Conservation (phyloP, 2,329 filamentous ascomycete species). For the Nothomitra cinnamomea region DNA sequence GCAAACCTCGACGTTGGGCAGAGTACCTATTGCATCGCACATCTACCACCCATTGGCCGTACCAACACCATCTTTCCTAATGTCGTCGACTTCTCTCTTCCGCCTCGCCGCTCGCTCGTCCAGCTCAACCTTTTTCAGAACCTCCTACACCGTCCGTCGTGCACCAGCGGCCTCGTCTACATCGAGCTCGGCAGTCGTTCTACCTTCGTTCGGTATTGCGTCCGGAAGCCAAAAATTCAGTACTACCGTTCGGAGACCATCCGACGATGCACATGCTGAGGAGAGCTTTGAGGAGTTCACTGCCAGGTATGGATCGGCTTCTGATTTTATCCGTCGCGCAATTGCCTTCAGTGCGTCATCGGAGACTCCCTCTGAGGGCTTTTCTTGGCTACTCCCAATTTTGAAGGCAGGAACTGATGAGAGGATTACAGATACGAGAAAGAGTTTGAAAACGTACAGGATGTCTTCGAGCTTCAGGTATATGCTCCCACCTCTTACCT, state of each 20-base stretch:
- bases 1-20: background rate
- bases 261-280: slow-evolving; percentile 23
- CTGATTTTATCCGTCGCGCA: background rate
- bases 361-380: background rate
- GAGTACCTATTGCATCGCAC: background rate
- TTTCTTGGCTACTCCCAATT: background rate
- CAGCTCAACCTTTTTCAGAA: slow-evolving; percentile 11
- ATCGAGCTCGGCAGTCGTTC: slow-evolving; percentile 4
- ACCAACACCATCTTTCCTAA: slow-evolving; percentile 16
- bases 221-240: background rate
- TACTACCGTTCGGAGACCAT: background rate
- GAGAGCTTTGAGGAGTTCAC: slow-evolving; percentile 99
- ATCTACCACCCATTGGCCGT: background rate
- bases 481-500: slow-evolving; percentile 18
- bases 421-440: slow-evolving; percentile 72
- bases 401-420: background rate
- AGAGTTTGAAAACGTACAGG: slow-evolving; percentile 93
- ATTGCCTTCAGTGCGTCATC: background rate
- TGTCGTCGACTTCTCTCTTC: slow-evolving; percentile 52
- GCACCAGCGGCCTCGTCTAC: slow-evolving; percentile 1
- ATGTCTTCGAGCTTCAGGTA: slow-evolving; percentile 99
- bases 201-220: slow-evolving; percentile 33
- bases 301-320: slow-evolving; percentile 54
- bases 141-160: slow-evolving; percentile 8
- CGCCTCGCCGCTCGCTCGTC: slow-evolving; percentile 28